Conservation (phyloP, 2,329 filamentous ascomycete species). For the Fusarium pilosicola region DNA sequence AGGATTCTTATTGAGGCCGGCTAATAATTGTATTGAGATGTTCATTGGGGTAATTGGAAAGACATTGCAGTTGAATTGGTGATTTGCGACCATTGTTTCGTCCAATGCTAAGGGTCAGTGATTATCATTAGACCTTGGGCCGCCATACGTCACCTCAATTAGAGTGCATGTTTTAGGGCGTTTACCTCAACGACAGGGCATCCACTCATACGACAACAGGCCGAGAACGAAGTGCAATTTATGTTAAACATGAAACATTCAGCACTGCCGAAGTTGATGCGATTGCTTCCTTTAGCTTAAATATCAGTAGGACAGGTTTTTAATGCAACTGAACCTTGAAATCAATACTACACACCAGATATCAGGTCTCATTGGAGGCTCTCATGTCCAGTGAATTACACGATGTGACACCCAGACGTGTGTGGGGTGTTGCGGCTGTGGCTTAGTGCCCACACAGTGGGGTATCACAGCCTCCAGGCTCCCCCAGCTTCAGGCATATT, state of each 20-base stretch:
- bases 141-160: constrained; percentile 21
- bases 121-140: constrained; percentile 3
- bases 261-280: background rate
- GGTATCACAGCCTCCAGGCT: constrained; percentile 26
- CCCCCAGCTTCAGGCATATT: constrained; percentile 9
- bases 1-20: constrained; percentile 6
- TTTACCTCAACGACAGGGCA: background rate
- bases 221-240: background rate
- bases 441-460: constrained; percentile 38
- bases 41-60: constrained; percentile 6
- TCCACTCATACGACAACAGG: background rate
- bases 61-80: background rate
- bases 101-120: background rate
- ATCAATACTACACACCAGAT: background rate
- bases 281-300: no score
- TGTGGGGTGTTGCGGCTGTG: constrained; percentile 39
- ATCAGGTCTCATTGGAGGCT: background rate
- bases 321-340: background rate
- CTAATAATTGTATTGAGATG: constrained; percentile 10
- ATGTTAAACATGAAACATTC: background rate
- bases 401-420: constrained; percentile 9
- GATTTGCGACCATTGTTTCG: background rate
- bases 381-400: background rate
- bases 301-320: no score
- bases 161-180: constrained; percentile 13